Conservation (phyloP, 1,284 basidiomycete species). For the Fereydounia khargensis region DNA sequence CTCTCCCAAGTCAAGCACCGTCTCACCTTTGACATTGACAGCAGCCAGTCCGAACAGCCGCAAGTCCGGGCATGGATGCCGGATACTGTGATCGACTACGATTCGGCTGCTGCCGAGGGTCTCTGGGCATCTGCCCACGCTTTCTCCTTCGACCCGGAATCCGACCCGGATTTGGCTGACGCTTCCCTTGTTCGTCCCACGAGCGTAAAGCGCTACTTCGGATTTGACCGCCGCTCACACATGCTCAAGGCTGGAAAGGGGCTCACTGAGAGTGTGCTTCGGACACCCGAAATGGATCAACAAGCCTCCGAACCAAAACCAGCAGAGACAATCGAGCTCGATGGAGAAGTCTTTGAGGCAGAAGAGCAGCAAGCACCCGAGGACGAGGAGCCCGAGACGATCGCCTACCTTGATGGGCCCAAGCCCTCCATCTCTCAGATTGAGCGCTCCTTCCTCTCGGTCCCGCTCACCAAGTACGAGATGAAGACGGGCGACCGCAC, state of each 20-base stretch:
- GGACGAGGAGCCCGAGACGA: conserved; percentile 2
- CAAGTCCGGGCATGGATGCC: conserved; percentile 44
- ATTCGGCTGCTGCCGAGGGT: conserved; percentile 40
- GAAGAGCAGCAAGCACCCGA: neutral
- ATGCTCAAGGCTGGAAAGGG: conserved; percentile 30
- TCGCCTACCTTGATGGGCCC: conserved; percentile 12
- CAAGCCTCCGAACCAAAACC: neutral
- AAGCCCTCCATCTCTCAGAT: conserved; percentile 18
- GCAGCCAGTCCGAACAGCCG: neutral
- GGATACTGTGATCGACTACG: conserved; percentile 35
- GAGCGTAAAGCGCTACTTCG: conserved; percentile 16
- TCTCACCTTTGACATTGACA: neutral
- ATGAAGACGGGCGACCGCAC: conserved; percentile 49
- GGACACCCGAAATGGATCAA: conserved; percentile 1
- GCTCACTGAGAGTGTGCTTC: conserved; percentile 16
- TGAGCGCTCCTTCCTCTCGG: conserved; percentile 15
- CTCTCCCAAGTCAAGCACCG: conserved; percentile 20
- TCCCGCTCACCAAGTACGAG: conserved; percentile 11
- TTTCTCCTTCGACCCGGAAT: conserved; percentile 8
- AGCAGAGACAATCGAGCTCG: conserved; percentile 5
- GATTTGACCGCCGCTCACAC: conserved; percentile 27
- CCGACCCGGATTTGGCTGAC: too few relatives aligned
- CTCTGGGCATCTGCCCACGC: conserved; percentile 48
- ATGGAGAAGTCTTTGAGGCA: conserved; percentile 18
- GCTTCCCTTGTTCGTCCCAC: too few relatives aligned